These are phyloP conservation scores for Exophiala sideris DNA, from an alignment of 2,329 filamentous ascomycete species.

Conservation along the genomic window DNA sequence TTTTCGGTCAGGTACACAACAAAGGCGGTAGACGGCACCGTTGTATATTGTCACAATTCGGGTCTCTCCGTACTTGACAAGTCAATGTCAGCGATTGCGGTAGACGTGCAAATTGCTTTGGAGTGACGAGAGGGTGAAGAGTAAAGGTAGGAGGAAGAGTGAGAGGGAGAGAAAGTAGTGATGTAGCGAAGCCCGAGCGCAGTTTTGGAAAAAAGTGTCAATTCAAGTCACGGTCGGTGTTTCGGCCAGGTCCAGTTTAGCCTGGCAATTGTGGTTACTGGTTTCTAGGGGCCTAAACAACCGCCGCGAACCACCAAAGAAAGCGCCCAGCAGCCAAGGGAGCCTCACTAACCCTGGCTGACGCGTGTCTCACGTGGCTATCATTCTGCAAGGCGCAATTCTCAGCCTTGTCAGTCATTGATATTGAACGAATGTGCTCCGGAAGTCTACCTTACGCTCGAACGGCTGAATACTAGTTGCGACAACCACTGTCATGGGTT, in stretches of 20 bases:
- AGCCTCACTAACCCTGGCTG: too few species aligned
- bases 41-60: constrained; percentile 32
- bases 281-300: constrained; percentile 1
- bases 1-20: constrained; percentile 27
- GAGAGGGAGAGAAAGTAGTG: constrained; percentile 11
- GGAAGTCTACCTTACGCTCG: too few species aligned
- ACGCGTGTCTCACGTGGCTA: too few species aligned
- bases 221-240: not conserved
- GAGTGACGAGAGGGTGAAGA: constrained; percentile 29
- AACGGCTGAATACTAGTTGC: too few species aligned
- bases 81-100: constrained; percentile 48
- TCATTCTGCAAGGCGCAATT: too few species aligned
- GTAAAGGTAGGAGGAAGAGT: constrained; percentile 26
- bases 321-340: not conserved
- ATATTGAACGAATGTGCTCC: too few species aligned
- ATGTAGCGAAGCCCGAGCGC: constrained; percentile 6
- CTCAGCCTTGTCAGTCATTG: too few species aligned
- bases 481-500: too few species aligned
- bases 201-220: constrained; percentile 8
- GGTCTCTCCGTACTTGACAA: constrained; percentile 46
- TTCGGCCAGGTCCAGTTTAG: constrained; percentile 8
- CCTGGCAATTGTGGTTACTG: not conserved
- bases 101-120: constrained; percentile 29
- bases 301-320: not conserved
- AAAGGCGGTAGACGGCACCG: constrained; percentile 10